These are phyloP conservation scores for Trametes meyenii DNA, from an alignment of 768 basidiomycete species.

Conservation along the genomic window DNA sequence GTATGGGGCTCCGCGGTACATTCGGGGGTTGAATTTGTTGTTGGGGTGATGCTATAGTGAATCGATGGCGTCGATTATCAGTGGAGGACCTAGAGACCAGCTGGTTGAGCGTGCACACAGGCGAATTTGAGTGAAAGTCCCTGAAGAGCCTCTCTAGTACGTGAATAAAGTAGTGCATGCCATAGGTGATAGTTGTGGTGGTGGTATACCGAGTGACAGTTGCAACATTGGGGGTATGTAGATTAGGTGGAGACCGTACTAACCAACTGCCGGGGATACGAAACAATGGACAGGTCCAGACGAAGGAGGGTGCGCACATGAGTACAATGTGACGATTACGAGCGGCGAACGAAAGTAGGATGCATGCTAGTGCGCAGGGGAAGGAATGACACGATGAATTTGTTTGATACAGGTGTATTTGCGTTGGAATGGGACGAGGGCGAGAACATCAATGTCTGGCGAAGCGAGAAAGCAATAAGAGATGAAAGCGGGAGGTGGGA, in stretches of 20 bases:
- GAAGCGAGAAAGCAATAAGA: not conserved
- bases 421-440: not conserved
- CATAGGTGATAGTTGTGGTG: slow-evolving; percentile 2
- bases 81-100: too few species aligned
- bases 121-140: too few species aligned
- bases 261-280: slow-evolving; percentile 3
- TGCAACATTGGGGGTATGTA: slow-evolving; percentile 19
- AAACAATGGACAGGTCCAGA: not conserved
- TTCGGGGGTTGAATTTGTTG: too few species aligned
- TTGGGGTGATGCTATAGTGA: too few species aligned
- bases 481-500: not conserved
- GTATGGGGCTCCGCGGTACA: too few species aligned
- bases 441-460: not conserved
- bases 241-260: slow-evolving; percentile 5
- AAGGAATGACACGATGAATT: not conserved
- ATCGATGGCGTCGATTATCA: too few species aligned
- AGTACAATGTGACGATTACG: slow-evolving; percentile 21
- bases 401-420: slow-evolving; percentile 16
- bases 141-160: too few species aligned
- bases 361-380: slow-evolving; percentile 5
- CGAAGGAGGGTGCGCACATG: slow-evolving; percentile 12
- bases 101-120: not conserved
- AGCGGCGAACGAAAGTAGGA: slow-evolving; percentile 18
- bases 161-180: not conserved
- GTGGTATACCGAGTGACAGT: slow-evolving; percentile 10